Conservation (phyloP, 306 rosid species). For the Castanopsis chinensis region DNA sequence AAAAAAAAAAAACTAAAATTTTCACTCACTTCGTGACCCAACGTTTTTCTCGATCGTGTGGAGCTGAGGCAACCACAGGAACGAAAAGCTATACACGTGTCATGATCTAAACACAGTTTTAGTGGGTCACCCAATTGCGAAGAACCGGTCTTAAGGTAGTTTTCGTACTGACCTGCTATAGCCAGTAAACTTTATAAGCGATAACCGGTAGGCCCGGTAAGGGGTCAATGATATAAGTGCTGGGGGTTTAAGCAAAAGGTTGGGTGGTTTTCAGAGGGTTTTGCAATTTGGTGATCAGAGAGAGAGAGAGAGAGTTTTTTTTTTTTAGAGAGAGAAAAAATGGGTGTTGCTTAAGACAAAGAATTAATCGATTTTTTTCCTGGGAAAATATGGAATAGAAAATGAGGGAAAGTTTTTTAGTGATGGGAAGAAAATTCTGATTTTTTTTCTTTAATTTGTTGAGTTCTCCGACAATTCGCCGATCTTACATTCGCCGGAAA, state of each 20-base stretch:
- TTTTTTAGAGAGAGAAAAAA: conserved; percentile 17
- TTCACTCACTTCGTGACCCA: conserved; percentile 39
- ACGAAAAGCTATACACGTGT: conserved; percentile 27
- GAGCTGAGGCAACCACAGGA: conserved; percentile 60
- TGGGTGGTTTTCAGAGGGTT: conserved; percentile 72
- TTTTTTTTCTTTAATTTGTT: conserved; percentile 3
- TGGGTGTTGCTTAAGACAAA: conserved; percentile 28
- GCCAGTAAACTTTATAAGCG: conserved; percentile 32
- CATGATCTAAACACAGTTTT: conserved; percentile 27
- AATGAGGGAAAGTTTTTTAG: conserved; percentile 18
- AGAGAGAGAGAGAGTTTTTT: conserved; percentile 26
- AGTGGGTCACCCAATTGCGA: conserved; percentile 47
- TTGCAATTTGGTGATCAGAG: conserved; percentile 41
- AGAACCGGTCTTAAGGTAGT: conserved; percentile 74
- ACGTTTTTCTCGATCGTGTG: conserved; percentile 71
- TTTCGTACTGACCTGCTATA: conserved; percentile 42
- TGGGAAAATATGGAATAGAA: conserved; percentile 33
- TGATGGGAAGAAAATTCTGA: conserved; percentile 12
- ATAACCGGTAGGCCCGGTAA: conserved; percentile 59
- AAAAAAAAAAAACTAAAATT: not conserved
- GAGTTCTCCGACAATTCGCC: conserved; percentile 33
- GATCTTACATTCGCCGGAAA: conserved; percentile 49
- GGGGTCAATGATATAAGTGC: conserved; percentile 66
- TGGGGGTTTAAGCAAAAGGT: conserved; percentile 70
- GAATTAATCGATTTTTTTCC: conserved; percentile 1